Conservation (phyloP, 2,329 filamentous ascomycete genomes). For the Aspergillaceae sp. region DNA sequence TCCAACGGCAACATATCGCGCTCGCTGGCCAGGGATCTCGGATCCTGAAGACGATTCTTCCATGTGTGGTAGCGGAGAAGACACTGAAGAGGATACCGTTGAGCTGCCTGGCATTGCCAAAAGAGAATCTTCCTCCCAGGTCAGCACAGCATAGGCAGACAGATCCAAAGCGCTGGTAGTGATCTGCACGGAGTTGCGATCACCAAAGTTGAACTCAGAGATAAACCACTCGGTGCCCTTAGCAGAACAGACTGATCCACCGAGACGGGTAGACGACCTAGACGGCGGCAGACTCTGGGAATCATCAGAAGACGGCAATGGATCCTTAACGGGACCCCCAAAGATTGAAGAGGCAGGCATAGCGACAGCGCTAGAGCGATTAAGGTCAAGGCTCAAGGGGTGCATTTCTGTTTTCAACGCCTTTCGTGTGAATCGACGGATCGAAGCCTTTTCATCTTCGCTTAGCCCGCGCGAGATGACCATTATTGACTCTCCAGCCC, state of each 20-base stretch:
- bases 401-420: constrained; percentile 27
- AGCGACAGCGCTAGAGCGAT: constrained; percentile 2
- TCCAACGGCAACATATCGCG: constrained; percentile 71
- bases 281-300: constrained; percentile 21
- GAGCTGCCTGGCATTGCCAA: constrained; percentile 50
- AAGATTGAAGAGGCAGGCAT: constrained; percentile 40
- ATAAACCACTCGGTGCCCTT: constrained; percentile 57
- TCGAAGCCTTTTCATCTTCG: constrained; percentile 45
- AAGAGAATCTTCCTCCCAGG: constrained; percentile 69
- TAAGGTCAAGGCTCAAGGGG: constrained; percentile 7
- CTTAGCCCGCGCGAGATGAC: constrained; percentile 65
- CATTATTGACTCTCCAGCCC: constrained; percentile 67
- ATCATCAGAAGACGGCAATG: constrained; percentile 9
- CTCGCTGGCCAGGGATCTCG: constrained; percentile 77
- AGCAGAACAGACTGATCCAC: constrained; percentile 25
- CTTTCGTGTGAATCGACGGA: constrained; percentile 53
- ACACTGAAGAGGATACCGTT: constrained; percentile 45
- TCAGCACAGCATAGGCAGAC: constrained; percentile 63
- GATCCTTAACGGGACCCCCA: constrained; percentile 32
- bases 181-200: constrained; percentile 53
- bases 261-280: constrained; percentile 22
- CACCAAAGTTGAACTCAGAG: constrained; percentile 54
- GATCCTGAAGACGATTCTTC: constrained; percentile 32
- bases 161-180: constrained; percentile 63
- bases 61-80: constrained; percentile 45